phyloP scores from a whole-genome alignment of 768 basidiomycete genomes.

The Naganishia vaughanmartiniae region DNA sequence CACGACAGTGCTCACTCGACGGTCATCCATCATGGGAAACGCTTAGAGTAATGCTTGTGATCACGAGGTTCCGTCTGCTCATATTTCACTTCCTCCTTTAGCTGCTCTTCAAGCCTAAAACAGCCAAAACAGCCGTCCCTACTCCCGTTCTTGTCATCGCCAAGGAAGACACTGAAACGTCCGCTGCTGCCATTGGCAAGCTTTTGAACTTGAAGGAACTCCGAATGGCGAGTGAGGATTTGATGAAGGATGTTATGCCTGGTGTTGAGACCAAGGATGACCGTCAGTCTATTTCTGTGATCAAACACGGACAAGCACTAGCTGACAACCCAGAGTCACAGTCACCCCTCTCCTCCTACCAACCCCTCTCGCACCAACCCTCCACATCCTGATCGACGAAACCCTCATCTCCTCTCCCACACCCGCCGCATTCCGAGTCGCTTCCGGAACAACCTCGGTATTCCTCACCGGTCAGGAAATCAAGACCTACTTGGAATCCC shows the following conservation, averaged over 20 bases:
- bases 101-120: slow-evolving; percentile 91
- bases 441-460: slow-evolving; percentile 66
- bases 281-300: slow-evolving; percentile 57
- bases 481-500: slow-evolving; percentile 64
- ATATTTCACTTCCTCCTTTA: slow-evolving; percentile 48
- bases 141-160: slow-evolving; percentile 85
- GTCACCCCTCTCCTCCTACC: slow-evolving; percentile 79
- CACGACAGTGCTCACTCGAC: not conserved
- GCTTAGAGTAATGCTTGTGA: not conserved
- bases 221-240: slow-evolving; percentile 77
- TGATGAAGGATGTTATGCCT: slow-evolving; percentile 76
- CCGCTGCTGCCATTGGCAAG: slow-evolving; percentile 72
- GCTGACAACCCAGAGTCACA: slow-evolving; percentile 47
- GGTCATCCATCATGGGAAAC: not conserved
- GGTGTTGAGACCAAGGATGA: slow-evolving; percentile 73
- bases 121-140: slow-evolving; percentile 79
- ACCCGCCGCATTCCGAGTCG: slow-evolving; percentile 71
- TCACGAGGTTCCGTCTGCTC: slow-evolving; percentile 33
- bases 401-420: slow-evolving; percentile 70
- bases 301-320: slow-evolving; percentile 24
- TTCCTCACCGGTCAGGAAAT: slow-evolving; percentile 79
- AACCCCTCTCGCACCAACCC: slow-evolving; percentile 64
- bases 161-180: slow-evolving; percentile 77
- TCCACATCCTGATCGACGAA: slow-evolving; percentile 69
- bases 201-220: slow-evolving; percentile 71